Evolutionary conservation across 331 rosid species (phyloP), one percentile per base, ranked within the genome.

Genomic region (Rhamnella rubrinervis): DNA sequence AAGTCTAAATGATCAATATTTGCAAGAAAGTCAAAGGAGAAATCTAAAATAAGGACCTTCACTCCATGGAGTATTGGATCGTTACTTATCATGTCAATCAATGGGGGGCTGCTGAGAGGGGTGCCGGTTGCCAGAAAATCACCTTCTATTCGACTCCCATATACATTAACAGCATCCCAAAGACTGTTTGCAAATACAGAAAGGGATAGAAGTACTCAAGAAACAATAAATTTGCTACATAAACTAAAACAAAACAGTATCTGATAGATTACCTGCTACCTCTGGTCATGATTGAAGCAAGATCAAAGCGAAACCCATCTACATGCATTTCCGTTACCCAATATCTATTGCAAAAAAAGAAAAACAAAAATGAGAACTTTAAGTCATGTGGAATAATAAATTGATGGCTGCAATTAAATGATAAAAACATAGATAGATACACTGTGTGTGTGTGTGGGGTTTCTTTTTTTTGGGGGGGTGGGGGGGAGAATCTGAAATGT

Each of bases 231-330:
- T 66, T 53, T 71, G 63, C 63, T 4, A 51, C 47, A 78, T 53
- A 59, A 74, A 66, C 70, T 67, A 35, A 68, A 26, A 38, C 47
- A 62, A 12, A 62, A 49, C 37, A 77, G 60, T 71, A 59, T 65
- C 74, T 46, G 59, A 61, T 55, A 55, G 66, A 77, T 75, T 78
- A 93, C 98, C 98, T 93, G 97, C 91, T 88, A 73, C 84, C 75
- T 86, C 97, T 85, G 73, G 96, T 85, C 96, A 93, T 87, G 72
- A 93, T 93, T 50, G 97, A 91, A 70, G 98, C 98, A 79, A 93
- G 97, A 86, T 93, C 98, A 73, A 93, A 93, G 84, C 98, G 97
- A 90, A 93, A 93, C 68, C 97, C 98, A 81, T 93, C 98, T 37
- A 93, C 91, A 56, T 93, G 98, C 95, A 93, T 88, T 81, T 91